Evolutionary conservation across 2,329 filamentous ascomycete genomes (phyloP), one percentile per base, ranked within the genome.

Genomic region (Capronia coronata): DNA sequence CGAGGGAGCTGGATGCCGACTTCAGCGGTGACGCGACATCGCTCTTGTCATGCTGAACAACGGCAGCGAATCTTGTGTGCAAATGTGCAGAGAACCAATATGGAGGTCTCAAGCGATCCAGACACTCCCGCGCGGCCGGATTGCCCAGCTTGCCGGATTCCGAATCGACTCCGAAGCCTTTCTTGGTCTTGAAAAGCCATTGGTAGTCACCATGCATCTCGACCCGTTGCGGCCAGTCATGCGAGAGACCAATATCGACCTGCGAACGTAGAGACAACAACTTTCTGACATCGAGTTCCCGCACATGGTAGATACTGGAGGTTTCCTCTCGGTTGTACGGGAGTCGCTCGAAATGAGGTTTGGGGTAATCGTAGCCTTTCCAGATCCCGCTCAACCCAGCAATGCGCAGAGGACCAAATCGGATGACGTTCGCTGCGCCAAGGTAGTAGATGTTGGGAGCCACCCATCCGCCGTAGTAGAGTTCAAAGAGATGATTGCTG

Each of bases 361-460:
- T 90, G 54, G 80, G 79, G 68, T 94, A 98, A 68, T 96, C 84
- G 62, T 83, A 85, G 1, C 83, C 85, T 67, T 96, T 96, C 86
- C 87, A 98, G 56, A 98, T 98, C 4, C 93, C 93, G 46, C 87
- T 93, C 65, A 97, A 74, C 3, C 85, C 91, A 29, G 88, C 87
- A 54, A 98, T 94, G 18, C 93, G 82, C 42, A 98, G 71, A 1
- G 87, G 84, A 0, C 91, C 91, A 25, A 94, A 74, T 14, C 84
- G 83, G 34, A 98, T 66, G 7, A 98, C 83, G 64, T 94, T 96
- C 52, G 93, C 88, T 27, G 89, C 87, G 42, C 93, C 93, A 66
- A 97, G 77, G 69, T 96, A 98, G 74, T 96, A 98, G 56, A 98
- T 97, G 59, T 93, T 94, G 7, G 88, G 89, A 6, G 91, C 91